phyloP scores from a whole-genome alignment of 2,329 filamentous ascomycete species.

The Ceratocystis papillata region DNA sequence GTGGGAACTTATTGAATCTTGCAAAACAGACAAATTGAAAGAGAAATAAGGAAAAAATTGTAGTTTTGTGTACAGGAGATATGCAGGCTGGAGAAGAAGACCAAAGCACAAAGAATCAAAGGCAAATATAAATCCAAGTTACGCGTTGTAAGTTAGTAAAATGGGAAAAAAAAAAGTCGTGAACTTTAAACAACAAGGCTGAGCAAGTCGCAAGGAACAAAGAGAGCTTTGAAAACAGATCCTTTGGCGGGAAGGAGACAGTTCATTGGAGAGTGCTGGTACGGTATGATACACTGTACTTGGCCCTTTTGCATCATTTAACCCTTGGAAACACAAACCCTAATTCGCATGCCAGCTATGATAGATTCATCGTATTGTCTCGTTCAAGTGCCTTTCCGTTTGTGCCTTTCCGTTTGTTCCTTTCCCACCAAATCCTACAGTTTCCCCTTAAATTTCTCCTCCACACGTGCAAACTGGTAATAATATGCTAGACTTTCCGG shows the following conservation, averaged over 20 bases:
- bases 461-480: slow-evolving; percentile 54
- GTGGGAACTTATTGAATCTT: too few relatives aligned
- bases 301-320: neutral
- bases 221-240: slow-evolving; percentile 4
- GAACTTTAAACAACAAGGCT: neutral
- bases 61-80: neutral
- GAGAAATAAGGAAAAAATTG: neutral
- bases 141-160: neutral
- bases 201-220: neutral
- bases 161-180: neutral
- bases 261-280: neutral
- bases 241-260: neutral
- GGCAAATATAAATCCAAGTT: neutral
- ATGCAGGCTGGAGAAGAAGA: neutral
- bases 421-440: too few relatives aligned
- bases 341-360: too few relatives aligned
- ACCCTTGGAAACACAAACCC: neutral
- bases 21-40: too few relatives aligned
- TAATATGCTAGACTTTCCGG: slow-evolving; percentile 66
- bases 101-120: neutral
- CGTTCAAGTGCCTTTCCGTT: too few relatives aligned
- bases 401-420: too few relatives aligned
- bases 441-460: slow-evolving; percentile 7
- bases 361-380: too few relatives aligned
- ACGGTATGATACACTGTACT: neutral